A percentile compares a stretch with the other conserved stretches of the same genome.
phyloP scores from a whole-genome alignment of 2,329 filamentous ascomycete species.

The Hypoxylon sp. region DNA sequence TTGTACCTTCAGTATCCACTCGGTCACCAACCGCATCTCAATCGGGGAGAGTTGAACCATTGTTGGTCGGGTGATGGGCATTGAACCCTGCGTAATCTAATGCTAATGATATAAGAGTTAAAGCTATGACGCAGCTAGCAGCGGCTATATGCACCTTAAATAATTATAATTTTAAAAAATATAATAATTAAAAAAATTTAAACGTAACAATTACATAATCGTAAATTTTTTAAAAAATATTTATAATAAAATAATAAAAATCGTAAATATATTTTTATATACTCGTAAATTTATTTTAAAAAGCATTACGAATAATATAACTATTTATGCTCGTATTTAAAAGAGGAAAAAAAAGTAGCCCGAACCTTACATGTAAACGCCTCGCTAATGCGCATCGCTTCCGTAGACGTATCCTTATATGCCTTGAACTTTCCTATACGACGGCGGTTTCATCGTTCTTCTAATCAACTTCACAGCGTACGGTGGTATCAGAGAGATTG shows the following conservation, averaged over 20 bases:
- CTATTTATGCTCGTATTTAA: slow-evolving; percentile 6
- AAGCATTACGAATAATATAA: not conserved
- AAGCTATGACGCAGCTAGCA: slow-evolving; percentile 32
- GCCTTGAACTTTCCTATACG: slow-evolving; percentile 91
- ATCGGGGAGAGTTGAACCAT: slow-evolving; percentile 4
- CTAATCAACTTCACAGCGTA: slow-evolving; percentile 89
- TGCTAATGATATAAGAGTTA: slow-evolving; percentile 19
- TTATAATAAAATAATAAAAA: too few species aligned
- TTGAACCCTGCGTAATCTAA: not conserved
- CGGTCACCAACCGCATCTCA: not conserved
- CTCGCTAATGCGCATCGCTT: slow-evolving; percentile 29
- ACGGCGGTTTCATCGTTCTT: slow-evolving; percentile 88
- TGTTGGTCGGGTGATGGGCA: slow-evolving; percentile 18
- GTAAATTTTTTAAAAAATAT: too few species aligned
- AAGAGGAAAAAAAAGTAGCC: slow-evolving; percentile 19
- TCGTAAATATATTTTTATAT: too few species aligned
- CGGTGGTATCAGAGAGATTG: slow-evolving; percentile 85
- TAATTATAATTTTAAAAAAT: too few species aligned
- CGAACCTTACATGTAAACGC: slow-evolving; percentile 37
- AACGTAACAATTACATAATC: too few species aligned
- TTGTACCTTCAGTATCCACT: not conserved
- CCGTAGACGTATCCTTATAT: slow-evolving; percentile 58
- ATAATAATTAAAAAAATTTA: too few species aligned
- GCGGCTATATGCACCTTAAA: not conserved
- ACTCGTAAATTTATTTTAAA: not conserved